Conservation (phyloP, 2,329 filamentous ascomycete genomes). For the Karstenula rhodostoma region DNA sequence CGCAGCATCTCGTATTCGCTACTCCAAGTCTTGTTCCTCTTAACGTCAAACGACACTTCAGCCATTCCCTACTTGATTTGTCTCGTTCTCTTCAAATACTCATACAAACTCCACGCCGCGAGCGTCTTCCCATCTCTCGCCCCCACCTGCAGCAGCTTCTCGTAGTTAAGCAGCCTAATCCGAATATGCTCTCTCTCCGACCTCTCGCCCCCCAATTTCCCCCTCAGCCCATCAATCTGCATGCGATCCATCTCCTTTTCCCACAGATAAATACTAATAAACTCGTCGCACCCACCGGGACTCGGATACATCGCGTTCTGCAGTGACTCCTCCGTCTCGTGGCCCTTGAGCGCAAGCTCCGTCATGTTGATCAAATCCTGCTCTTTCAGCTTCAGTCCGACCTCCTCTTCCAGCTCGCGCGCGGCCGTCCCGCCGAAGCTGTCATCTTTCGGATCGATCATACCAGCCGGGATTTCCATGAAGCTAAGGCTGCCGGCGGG, state of each 20-base stretch:
- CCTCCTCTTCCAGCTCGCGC: constrained; percentile 61
- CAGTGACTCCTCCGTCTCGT: constrained; percentile 12
- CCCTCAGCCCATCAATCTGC: constrained; percentile 53
- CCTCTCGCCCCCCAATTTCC: constrained; percentile 47
- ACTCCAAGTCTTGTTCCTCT: background rate
- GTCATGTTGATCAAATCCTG: constrained; percentile 63
- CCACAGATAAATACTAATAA: constrained; percentile 62
- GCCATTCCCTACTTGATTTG: constrained; percentile 38
- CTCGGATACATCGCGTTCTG: constrained; percentile 56
- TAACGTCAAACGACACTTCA: background rate
- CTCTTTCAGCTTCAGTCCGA: constrained; percentile 57
- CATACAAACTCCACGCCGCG: constrained; percentile 64
- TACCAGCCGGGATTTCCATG: constrained; percentile 58
- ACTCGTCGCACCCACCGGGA: constrained; percentile 63
- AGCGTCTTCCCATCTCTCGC: constrained; percentile 64
- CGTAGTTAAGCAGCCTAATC: constrained; percentile 57
- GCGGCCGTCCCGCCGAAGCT: background rate
- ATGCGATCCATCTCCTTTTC: constrained; percentile 60
- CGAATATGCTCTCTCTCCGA: constrained; percentile 64
- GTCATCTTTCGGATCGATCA: constrained; percentile 54
- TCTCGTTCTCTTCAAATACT: constrained; percentile 61
- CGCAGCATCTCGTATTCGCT: background rate
- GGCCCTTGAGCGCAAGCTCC: constrained; percentile 52
- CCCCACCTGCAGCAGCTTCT: constrained; percentile 60
- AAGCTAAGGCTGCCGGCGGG: constrained; percentile 60